Evolutionary conservation across 768 basidiomycete species (phyloP).

Genomic region (Russula compacta): DNA sequence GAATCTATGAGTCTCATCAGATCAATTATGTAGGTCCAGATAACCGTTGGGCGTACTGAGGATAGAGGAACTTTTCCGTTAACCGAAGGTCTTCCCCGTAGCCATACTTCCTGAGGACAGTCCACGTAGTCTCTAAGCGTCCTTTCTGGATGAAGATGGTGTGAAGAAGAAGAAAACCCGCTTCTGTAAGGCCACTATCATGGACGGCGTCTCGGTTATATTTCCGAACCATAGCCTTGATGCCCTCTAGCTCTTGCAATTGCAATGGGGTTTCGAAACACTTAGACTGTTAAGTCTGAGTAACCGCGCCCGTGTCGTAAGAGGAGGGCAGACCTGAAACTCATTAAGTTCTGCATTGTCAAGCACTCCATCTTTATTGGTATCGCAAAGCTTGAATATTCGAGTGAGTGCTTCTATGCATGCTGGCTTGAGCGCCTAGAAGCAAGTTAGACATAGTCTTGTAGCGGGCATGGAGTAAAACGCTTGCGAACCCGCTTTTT

Average conservation of each 20-base stretch:
- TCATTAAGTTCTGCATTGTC: conserved; percentile 90
- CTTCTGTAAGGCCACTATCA: conserved; percentile 78
- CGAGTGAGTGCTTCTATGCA: conserved; percentile 81
- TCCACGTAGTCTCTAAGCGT: conserved; percentile 96
- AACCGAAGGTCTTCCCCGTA: conserved; percentile 92
- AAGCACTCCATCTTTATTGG: conserved; percentile 88
- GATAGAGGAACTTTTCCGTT: conserved; percentile 78
- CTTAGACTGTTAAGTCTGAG: conserved; percentile 52
- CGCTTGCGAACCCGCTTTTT: conserved; percentile 72
- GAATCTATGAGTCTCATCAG: conserved; percentile 43
- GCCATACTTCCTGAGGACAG: conserved; percentile 87
- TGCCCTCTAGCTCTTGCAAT: conserved; percentile 90
- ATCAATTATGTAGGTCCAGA: conserved; percentile 14
- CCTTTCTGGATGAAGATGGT: conserved; percentile 96
- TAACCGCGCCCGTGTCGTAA: background rate
- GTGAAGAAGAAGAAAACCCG: conserved; percentile 89
- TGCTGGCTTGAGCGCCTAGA: conserved; percentile 82
- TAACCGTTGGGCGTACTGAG: conserved; percentile 51
- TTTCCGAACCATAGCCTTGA: conserved; percentile 82
- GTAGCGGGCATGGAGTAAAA: background rate
- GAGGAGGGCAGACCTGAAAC: conserved; percentile 62
- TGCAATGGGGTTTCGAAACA: conserved; percentile 93
- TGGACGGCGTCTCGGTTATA: conserved; percentile 68
- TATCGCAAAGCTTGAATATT: conserved; percentile 95
- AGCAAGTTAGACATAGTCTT: background rate